A percentile compares a stretch with the other conserved stretches of the same genome.
phyloP scores from a whole-genome alignment of 164 flowering plant species.

The Nymphaea colorata region DNA sequence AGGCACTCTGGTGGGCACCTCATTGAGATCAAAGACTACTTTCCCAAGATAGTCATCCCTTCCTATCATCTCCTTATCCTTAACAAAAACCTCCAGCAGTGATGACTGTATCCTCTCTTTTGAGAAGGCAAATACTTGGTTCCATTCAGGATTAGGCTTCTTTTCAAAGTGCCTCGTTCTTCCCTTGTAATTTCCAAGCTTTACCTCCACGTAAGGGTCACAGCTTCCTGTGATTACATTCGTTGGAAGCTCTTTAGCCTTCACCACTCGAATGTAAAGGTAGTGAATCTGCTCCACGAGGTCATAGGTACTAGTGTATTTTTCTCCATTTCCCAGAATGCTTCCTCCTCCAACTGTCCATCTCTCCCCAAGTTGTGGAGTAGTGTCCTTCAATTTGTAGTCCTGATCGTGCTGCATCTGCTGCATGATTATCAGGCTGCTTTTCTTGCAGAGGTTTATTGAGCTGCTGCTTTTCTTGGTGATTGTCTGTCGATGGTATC shows the following conservation, averaged over 20 bases:
- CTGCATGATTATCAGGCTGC: constrained; percentile 17
- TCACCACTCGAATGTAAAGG: constrained; percentile 71
- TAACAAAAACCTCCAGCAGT: constrained; percentile 14
- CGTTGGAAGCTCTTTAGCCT: constrained; percentile 68
- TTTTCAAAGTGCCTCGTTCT: constrained; percentile 59
- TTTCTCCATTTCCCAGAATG: constrained; percentile 48
- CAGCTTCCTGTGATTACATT: constrained; percentile 43
- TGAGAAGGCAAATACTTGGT: constrained; percentile 21
- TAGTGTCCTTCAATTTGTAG: constrained; percentile 58
- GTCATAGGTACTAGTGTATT: constrained; percentile 65
- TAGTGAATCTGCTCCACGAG: constrained; percentile 80
- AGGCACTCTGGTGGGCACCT: constrained; percentile 78
- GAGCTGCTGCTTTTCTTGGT: constrained; percentile 15
- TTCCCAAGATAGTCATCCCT: constrained; percentile 65
- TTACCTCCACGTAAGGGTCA: constrained; percentile 70
- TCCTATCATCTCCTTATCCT: constrained; percentile 30
- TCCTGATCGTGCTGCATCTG: constrained; percentile 43
- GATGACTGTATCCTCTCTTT: constrained; percentile 22
- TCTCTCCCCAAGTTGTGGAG: constrained; percentile 61
- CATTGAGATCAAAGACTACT: constrained; percentile 61
- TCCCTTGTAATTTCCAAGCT: constrained; percentile 74
- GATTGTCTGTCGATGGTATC: constrained; percentile 12
- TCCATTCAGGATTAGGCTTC: constrained; percentile 61
- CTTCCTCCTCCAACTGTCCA: constrained; percentile 58
- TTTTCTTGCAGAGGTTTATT: constrained; percentile 9